Conservation (phyloP, 805 yeast genomes). For the Saccharomyces jurei region DNA sequence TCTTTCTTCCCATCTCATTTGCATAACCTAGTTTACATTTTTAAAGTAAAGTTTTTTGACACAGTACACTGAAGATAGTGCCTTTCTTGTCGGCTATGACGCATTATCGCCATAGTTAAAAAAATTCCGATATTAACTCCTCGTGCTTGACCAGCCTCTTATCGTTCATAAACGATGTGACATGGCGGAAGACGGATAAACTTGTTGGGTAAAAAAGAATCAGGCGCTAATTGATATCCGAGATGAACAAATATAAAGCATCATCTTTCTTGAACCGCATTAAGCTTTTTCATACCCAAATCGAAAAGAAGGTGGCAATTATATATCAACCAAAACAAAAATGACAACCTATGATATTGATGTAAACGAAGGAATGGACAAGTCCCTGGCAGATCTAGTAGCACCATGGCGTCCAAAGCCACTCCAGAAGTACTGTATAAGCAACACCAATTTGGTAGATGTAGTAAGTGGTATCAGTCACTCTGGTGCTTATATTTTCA, state of each 20-base stretch:
- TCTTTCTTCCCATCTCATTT: too few relatives aligned
- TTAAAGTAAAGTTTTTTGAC: too few relatives aligned
- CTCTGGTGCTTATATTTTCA: conserved; percentile 5
- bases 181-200: not conserved
- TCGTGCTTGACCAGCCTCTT: not conserved
- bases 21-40: too few relatives aligned
- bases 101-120: not conserved
- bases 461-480: conserved; percentile 3
- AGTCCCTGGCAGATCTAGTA: not conserved
- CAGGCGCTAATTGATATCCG: not conserved
- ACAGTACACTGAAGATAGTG: too few relatives aligned
- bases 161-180: not conserved
- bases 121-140: not conserved
- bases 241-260: not conserved
- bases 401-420: conserved; percentile 2
- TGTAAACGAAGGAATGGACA: conserved; percentile 4
- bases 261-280: not conserved
- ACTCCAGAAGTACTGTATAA: conserved; percentile 4
- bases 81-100: not conserved
- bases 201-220: not conserved
- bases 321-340: not conserved
- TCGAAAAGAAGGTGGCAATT: not conserved
- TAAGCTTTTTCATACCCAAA: not conserved
- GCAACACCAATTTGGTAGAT: conserved; percentile 7
- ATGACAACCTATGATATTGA: not conserved